These are phyloP conservation scores for Alternaria ventricosa DNA, from an alignment of 2,329 filamentous ascomycete species.

Conservation along the genomic window DNA sequence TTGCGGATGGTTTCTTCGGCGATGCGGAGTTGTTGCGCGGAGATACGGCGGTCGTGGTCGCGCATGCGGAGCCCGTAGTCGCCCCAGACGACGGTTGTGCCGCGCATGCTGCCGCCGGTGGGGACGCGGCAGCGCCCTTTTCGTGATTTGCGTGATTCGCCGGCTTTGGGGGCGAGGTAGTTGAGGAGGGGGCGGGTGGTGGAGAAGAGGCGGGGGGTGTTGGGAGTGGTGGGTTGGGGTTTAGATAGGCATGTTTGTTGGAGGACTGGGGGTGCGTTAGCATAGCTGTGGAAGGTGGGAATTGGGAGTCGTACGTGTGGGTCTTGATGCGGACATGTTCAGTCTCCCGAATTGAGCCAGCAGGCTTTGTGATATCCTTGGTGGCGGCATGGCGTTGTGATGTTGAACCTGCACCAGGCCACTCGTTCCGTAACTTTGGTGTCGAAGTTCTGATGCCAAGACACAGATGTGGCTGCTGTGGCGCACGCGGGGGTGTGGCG, in stretches of 20 bases:
- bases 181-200: conserved; percentile 67
- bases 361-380: conserved; percentile 45
- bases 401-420: background rate
- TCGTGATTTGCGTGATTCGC: conserved; percentile 83
- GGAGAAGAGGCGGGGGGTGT: conserved; percentile 68
- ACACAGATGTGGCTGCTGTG: conserved; percentile 14
- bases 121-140: conserved; percentile 88
- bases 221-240: conserved; percentile 44
- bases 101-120: conserved; percentile 88
- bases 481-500: conserved; percentile 15
- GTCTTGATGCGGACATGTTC: conserved; percentile 30
- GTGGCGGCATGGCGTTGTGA: conserved; percentile 48
- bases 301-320: conserved; percentile 28
- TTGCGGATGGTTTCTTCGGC: conserved; percentile 93
- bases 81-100: conserved; percentile 95
- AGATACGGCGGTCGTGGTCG: conserved; percentile 91
- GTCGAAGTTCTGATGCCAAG: conserved; percentile 38
- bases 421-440: background rate
- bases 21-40: conserved; percentile 82
- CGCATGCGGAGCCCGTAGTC: conserved; percentile 94
- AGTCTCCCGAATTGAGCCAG: conserved; percentile 43
- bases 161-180: conserved; percentile 83
- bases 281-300: background rate
- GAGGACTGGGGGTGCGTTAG: conserved; percentile 25
- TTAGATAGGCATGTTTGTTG: conserved; percentile 35